Percentiles rank a stretch among this genome's conserved stretches.
phyloP scores from a whole-genome alignment of 805 yeast genomes.

The Kodamaea fukazawae region DNA sequence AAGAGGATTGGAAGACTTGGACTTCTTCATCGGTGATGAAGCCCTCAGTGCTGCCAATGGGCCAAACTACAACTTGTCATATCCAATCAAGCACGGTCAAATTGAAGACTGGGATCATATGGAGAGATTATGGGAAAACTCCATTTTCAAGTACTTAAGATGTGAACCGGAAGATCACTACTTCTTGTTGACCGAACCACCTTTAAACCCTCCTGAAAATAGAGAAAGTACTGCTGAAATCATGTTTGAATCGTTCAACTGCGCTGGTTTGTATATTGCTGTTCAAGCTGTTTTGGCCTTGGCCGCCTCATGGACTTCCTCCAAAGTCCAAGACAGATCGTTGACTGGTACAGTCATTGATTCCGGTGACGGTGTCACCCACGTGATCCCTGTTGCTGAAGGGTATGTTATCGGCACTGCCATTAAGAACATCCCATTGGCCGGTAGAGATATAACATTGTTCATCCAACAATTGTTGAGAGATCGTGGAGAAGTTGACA shows the following conservation, averaged over 20 bases:
- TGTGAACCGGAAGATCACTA: constrained; percentile 99
- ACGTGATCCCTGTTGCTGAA: constrained; percentile 98
- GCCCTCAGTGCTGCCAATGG: constrained; percentile 91
- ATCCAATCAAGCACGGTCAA: constrained; percentile 97
- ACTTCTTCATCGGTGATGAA: constrained; percentile 93
- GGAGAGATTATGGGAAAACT: constrained; percentile 98
- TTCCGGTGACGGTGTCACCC: constrained; percentile 98
- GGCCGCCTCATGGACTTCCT: constrained; percentile 98
- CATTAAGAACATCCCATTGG: constrained; percentile 95
- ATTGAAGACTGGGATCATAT: constrained; percentile 99
- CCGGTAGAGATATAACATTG: constrained; percentile 95
- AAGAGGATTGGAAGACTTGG: constrained; percentile 90
- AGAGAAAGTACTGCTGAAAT: constrained; percentile 98
- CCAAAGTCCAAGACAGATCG: constrained; percentile 91
- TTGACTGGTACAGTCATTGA: constrained; percentile 98
- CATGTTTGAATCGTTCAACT: constrained; percentile 97
- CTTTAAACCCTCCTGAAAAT: constrained; percentile 98
- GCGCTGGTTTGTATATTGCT: constrained; percentile 97
- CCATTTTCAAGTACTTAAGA: constrained; percentile 91
- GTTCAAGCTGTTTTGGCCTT: constrained; percentile 98
- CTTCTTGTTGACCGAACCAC: constrained; percentile 95
- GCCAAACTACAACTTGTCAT: constrained; percentile 79
- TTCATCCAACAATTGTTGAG: constrained; percentile 91
- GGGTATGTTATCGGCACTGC: constrained; percentile 98
- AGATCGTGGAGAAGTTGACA: constrained; percentile 95